Evolutionary conservation across 768 basidiomycete species (phyloP), one percentile per base, ranked within the genome.

Genomic region (Naganishia vishniacii): DNA sequence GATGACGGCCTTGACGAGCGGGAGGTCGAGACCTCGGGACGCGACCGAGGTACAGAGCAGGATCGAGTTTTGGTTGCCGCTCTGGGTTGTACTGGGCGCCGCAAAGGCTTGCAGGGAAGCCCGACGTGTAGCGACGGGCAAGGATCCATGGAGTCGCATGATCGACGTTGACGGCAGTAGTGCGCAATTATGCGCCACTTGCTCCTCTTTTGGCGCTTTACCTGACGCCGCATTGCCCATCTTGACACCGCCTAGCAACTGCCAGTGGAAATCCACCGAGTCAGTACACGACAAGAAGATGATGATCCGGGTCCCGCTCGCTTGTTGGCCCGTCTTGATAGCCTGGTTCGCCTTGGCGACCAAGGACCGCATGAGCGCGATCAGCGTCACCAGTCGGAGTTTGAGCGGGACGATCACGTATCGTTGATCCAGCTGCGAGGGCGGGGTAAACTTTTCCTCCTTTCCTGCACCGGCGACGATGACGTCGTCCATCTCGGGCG

Each of bases 261-360:
- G 84, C 90, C 91, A 98, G 73, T 94, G 91, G 72, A 91, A 97
- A 75, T 99, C 94, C 18, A 99, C 95, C 2, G 95, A 93, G 77
- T 97, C 94, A 5, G 92, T 98, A 71, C 91, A 97, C 69, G 89
- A 94, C 66, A 99, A 80, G 78, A 99, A 99, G 5, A 99, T 91
- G 48, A 99, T 91, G 61, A 95, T 68, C 66, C 73, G 71, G 41
- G 71, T 75, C 48, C 48, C 44, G 44, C 77, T 77, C 69, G 80
- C 81, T 25, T 37, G 83, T n/a, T 49, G 62, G 15, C 48, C 48
- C 23, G 32, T 56, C 53, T 56, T 56, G 32, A 56, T 56, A 4
- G 47, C 49, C 31, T 48, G 61, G 23, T 67, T 80, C 3, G 61
- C 67, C 75, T 86, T 83, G 5, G 86, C 80, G 29, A 92, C 80